Evolutionary conservation across 2,329 filamentous ascomycete species (phyloP), one percentile per base, ranked within the genome.

Genomic region (Sporothrix protearum): DNA sequence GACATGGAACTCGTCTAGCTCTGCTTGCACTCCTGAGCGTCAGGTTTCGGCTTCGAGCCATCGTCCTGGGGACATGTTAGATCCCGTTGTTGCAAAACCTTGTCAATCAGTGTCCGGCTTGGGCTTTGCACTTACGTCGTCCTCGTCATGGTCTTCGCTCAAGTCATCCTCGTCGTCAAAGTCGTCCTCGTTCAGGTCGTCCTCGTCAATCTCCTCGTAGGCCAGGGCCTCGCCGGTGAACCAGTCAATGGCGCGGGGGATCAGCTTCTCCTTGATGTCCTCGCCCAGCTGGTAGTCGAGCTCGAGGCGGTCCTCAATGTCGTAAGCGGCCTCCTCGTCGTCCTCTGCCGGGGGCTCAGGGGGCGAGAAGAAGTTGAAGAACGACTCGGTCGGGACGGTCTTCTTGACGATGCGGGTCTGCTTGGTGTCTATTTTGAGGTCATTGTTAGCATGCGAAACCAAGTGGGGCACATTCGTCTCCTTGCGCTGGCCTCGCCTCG

Each of bases 211-310:
- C 81, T 97, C 95, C 86, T 99, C 96, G 77, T 93, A 99, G 77
- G 96, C 94, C 75, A 99, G 90, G 76, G 96, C 96, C 84, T 99
- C 96, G 72, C 96, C 96, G 69, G 96, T 99, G 82, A 99, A 99
- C 96, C 96, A 99, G 83, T 99, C 96, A 78, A 99, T 96, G 72
- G 96, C 96, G 77, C 95, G 94, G 75, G 96, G 96, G 77, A 99
- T 99, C 76, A 99, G 88, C 86, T 99, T 99, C 88, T 99, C 96
- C 86, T 99, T 99, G 85, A 99, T 97, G 80, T 99, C 96, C 85
- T 99, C 96, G 76, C 96, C 96, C 59, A 99, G 90, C 84, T 98
- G 95, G 83, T 98, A 99, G 84, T 99, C 96, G 69, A 99, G 90
- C 85, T 99, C 96, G 71, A 99, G 89, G 75, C 96, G 94, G 83